A percentile compares a stretch with the other conserved stretches of the same genome.
Conservation (phyloP, 2,329 filamentous ascomycete genomes). For the Fusarium continuum region DNA sequence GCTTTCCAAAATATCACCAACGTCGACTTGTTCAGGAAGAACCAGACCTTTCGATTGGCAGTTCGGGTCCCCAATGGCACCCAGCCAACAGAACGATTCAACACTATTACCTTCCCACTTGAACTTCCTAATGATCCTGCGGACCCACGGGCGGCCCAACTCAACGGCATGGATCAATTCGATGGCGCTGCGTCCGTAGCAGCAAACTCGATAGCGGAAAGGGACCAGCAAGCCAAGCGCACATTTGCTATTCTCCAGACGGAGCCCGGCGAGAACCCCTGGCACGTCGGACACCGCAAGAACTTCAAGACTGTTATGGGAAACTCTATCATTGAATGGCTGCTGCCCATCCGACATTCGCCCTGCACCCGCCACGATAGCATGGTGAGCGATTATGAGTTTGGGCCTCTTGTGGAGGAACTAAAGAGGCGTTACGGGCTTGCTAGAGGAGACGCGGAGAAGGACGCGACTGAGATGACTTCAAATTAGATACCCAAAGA, state of each 20-base stretch:
- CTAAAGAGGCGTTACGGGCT: conserved; percentile 57
- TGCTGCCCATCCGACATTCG: conserved; percentile 78
- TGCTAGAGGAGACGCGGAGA: conserved; percentile 12
- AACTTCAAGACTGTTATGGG: conserved; percentile 90
- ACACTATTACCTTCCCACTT: conserved; percentile 69
- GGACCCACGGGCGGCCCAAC: conserved; percentile 7
- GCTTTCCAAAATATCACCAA: conserved; percentile 81
- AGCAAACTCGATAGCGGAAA: conserved; percentile 33
- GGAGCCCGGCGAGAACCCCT: conserved; percentile 81
- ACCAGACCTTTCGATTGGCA: conserved; percentile 75
- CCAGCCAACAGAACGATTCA: conserved; percentile 54
- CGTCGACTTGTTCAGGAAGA: conserved; percentile 77
- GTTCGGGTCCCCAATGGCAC: conserved; percentile 70
- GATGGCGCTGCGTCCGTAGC: conserved; percentile 23
- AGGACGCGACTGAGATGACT: conserved; percentile 31
- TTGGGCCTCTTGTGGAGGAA: conserved; percentile 68
- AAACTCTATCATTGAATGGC: conserved; percentile 74
- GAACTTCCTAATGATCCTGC: conserved; percentile 21
- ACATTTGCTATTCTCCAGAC: conserved; percentile 84
- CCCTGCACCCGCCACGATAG: conserved; percentile 77
- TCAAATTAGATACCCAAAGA: conserved; percentile 34
- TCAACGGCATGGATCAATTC: neutral
- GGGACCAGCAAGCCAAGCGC: conserved; percentile 62
- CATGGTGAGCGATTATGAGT: conserved; percentile 71
- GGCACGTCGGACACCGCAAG: conserved; percentile 73